phyloP scores from a whole-genome alignment of 805 yeast genomes.

The Alloascoidea africana region DNA sequence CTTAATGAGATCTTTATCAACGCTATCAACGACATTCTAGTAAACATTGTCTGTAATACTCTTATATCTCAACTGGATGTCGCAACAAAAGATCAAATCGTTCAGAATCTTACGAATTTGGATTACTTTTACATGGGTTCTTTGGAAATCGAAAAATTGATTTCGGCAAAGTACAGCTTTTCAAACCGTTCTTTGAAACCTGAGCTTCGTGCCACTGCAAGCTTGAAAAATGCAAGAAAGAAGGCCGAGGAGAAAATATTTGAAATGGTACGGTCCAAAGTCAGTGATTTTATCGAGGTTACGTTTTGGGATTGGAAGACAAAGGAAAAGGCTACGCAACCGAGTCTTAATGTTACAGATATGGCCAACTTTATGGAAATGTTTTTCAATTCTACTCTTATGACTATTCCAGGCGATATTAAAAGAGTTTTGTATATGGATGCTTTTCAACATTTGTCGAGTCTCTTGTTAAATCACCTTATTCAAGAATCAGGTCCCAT shows the following conservation, averaged over 20 bases:
- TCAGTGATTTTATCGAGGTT: constrained; percentile 66
- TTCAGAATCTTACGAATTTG: constrained; percentile 78
- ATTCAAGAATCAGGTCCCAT: constrained; percentile 31
- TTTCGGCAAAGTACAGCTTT: constrained; percentile 19
- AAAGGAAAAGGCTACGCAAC: constrained; percentile 30
- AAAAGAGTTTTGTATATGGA: constrained; percentile 66
- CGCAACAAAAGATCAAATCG: constrained; percentile 74
- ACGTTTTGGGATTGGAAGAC: constrained; percentile 80
- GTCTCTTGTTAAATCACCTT: constrained; percentile 47
- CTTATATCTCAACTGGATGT: constrained; percentile 47
- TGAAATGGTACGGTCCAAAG: constrained; percentile 66
- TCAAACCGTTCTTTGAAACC: constrained; percentile 23
- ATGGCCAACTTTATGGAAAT: constrained; percentile 76
- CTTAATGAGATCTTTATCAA: constrained; percentile 43
- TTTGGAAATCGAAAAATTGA: constrained; percentile 33
- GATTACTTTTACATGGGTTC: constrained; percentile 76
- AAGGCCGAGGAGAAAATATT: constrained; percentile 71
- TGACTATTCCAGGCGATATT: constrained; percentile 64
- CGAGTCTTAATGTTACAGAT: constrained; percentile 65
- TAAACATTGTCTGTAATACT: constrained; percentile 48
- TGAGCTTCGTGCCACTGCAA: constrained; percentile 34
- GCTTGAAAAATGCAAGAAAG: constrained; percentile 44
- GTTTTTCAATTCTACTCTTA: constrained; percentile 72
- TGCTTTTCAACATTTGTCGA: constrained; percentile 74
- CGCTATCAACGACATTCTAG: constrained; percentile 54